Conservation (phyloP, 1,139 yeast genomes). For the Saccharomycopsis crataegensis region DNA sequence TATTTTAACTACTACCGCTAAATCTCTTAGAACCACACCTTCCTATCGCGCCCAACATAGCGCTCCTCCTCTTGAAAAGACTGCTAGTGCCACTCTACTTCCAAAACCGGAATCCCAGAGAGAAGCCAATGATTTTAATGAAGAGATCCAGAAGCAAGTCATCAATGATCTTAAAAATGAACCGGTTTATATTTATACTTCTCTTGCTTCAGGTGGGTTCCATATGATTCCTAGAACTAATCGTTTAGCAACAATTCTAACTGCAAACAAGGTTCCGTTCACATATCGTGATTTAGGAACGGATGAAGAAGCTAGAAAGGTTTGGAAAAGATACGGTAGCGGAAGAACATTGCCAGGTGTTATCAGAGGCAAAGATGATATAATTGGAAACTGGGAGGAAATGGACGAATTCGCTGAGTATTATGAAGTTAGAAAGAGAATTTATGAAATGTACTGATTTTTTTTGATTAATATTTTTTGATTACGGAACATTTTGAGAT, state of each 20-base stretch:
- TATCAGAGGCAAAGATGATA: conserved; percentile 78
- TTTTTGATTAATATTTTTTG: background rate
- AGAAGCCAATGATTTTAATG: conserved; percentile 14
- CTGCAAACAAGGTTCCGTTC: conserved; percentile 66
- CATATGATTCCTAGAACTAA: conserved; percentile 79
- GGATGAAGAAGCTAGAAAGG: conserved; percentile 74
- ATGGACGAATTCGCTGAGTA: conserved; percentile 83
- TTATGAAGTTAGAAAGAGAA: conserved; percentile 47
- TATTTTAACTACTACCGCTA: conserved; percentile 12
- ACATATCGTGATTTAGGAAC: conserved; percentile 78
- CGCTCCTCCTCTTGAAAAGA: conserved; percentile 8
- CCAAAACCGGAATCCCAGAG: conserved; percentile 23
- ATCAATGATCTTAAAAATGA: conserved; percentile 19
- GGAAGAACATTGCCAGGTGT: conserved; percentile 87
- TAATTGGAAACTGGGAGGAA: conserved; percentile 76
- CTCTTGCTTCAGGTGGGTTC: conserved; percentile 83
- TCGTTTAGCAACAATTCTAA: conserved; percentile 64
- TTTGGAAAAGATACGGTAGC: conserved; percentile 73
- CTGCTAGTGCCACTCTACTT: conserved; percentile 23
- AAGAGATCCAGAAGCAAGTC: conserved; percentile 18
- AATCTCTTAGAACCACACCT: conserved; percentile 1
- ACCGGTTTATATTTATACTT: conserved; percentile 69
- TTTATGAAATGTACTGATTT: conserved; percentile 16
- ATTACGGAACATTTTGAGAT: background rate
- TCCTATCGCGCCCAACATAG: background rate